These are phyloP conservation scores for Plasmodium berghei DNA, from an alignment of 169 alveolate genomes.

Conservation along the genomic window DNA sequence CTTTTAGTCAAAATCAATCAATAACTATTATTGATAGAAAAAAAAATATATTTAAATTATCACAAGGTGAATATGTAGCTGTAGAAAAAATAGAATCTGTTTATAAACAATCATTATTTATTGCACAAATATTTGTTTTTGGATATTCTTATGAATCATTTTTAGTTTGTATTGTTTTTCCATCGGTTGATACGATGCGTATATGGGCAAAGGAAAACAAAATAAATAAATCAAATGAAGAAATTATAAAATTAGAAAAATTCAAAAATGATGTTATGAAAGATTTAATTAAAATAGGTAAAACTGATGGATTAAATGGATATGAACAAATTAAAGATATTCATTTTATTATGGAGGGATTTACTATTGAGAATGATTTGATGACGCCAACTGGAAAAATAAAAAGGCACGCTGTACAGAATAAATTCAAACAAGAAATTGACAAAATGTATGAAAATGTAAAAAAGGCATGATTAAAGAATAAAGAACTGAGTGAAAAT, in stretches of 20 bases:
- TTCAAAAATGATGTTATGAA: constrained; percentile 78
- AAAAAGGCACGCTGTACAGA: constrained; percentile 80
- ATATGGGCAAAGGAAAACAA: constrained; percentile 71
- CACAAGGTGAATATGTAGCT: constrained; percentile 97
- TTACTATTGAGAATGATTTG: constrained; percentile 84
- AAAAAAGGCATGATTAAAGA: neutral
- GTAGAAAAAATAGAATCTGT: constrained; percentile 94
- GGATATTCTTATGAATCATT: constrained; percentile 81
- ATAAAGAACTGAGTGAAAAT: neutral
- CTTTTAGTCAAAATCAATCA: constrained; percentile 88
- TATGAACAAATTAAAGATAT: constrained; percentile 86
- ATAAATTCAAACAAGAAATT: constrained; percentile 78
- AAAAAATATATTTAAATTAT: constrained; percentile 95
- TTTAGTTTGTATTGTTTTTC: constrained; percentile 76
- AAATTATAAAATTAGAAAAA: constrained; percentile 38
- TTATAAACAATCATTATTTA: constrained; percentile 75
- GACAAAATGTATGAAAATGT: constrained; percentile 76
- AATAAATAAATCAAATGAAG: constrained; percentile 43
- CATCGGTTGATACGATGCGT: constrained; percentile 79
- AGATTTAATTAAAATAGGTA: constrained; percentile 75
- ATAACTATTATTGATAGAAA: constrained; percentile 94
- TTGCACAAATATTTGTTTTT: constrained; percentile 84
- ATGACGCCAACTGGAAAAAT: constrained; percentile 87
- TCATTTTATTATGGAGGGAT: constrained; percentile 80
- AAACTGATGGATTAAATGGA: constrained; percentile 80